A percentile compares a stretch with the other conserved stretches of the same genome.
Evolutionary conservation across 2,329 filamentous ascomycete species (phyloP).

Genomic region (Fusarium buharicum): DNA sequence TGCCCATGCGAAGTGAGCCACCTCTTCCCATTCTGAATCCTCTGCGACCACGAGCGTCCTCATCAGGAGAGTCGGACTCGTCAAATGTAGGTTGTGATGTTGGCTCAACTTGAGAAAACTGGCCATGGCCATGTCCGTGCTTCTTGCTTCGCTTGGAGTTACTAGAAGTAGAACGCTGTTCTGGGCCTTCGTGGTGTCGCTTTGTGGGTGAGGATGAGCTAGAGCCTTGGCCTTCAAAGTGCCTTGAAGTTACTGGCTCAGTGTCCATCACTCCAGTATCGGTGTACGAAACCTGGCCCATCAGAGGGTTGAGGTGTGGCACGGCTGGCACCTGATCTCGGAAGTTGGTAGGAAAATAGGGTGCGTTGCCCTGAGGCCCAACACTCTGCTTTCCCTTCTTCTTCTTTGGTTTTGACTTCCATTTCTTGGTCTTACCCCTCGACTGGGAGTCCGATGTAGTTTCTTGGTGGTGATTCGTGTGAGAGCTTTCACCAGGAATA

Average conservation of each 20-base stretch:
- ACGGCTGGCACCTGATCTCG: not conserved
- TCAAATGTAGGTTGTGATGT: slow-evolving; percentile 2
- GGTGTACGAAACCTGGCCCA: not conserved
- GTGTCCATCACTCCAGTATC: not conserved
- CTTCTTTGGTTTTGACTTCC: slow-evolving; percentile 42
- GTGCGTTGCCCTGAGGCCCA: slow-evolving; percentile 5
- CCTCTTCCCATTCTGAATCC: slow-evolving; percentile 46
- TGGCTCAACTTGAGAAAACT: not conserved
- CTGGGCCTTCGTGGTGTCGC: slow-evolving; percentile 23
- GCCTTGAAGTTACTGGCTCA: too few relatives aligned
- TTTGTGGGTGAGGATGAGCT: slow-evolving; percentile 21
- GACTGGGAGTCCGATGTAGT: slow-evolving; percentile 4
- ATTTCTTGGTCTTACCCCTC: slow-evolving; percentile 31
- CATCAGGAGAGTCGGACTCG: slow-evolving; percentile 15
- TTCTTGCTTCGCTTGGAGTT: slow-evolving; percentile 35
- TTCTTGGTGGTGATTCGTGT: not conserved
- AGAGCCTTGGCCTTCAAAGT: not conserved
- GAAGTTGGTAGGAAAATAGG: not conserved
- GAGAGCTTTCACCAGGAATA: not conserved
- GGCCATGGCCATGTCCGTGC: not conserved
- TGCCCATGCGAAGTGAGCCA: slow-evolving; percentile 50
- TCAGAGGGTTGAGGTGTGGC: not conserved
- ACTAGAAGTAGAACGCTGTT: slow-evolving; percentile 4
- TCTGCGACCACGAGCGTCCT: slow-evolving; percentile 26
- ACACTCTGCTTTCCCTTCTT: slow-evolving; percentile 35